phyloP scores from a whole-genome alignment of 192 early-diverging fungal genomes.

The Entomortierella parvispora region DNA sequence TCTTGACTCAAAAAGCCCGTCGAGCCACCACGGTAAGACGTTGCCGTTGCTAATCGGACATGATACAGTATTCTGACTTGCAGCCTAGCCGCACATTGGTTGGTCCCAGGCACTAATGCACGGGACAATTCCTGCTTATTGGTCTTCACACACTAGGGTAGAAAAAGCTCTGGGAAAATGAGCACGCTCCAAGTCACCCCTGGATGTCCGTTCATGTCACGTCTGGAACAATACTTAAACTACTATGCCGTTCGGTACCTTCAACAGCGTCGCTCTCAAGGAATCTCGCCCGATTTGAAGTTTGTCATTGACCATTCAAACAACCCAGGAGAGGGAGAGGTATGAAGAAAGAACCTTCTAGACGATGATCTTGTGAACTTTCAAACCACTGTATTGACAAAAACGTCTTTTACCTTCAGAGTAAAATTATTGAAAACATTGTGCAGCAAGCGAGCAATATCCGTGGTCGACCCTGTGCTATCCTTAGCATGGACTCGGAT shows the following conservation, averaged over 20 bases:
- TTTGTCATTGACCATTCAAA: constrained; percentile 52
- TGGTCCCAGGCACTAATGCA: no score
- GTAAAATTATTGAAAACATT: constrained; percentile 53
- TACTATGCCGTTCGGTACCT: constrained; percentile 49
- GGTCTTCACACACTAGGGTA: constrained; percentile 8
- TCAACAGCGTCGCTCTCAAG: constrained; percentile 25
- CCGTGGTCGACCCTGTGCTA: constrained; percentile 43
- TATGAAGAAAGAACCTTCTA: no score
- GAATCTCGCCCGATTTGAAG: constrained; percentile 50
- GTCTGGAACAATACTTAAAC: constrained; percentile 44
- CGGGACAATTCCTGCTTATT: no score
- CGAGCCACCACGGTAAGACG: constrained; percentile 20
- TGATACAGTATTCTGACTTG: neutral
- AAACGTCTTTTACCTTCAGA: constrained; percentile 13
- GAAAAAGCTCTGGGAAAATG: constrained; percentile 16
- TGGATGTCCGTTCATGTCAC: constrained; percentile 50
- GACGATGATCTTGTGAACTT: no score
- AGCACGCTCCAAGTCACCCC: constrained; percentile 48
- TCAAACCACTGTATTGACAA: no score
- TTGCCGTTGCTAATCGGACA: no score
- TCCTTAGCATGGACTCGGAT: constrained; percentile 51
- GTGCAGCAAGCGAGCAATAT: constrained; percentile 37
- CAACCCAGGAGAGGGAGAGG: constrained; percentile 53
- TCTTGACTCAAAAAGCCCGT: constrained; percentile 42
- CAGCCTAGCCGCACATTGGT: neutral